Evolutionary conservation across 805 yeast genomes (phyloP).

Genomic region (Osmozyma mogii): DNA sequence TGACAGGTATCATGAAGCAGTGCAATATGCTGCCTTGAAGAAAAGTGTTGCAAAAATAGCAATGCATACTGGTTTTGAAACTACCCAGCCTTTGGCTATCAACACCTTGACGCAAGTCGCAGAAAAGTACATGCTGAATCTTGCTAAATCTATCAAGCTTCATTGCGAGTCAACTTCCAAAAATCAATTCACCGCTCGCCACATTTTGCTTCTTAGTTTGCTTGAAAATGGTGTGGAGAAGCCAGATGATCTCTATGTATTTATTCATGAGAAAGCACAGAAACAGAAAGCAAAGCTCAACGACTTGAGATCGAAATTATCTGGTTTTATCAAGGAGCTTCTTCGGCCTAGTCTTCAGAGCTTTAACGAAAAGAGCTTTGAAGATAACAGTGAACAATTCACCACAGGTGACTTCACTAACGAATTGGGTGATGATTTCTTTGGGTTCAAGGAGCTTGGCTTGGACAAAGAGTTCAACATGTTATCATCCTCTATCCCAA

Average conservation of each 20-base stretch:
- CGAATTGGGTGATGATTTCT: slow-evolving; percentile 94
- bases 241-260: slow-evolving; percentile 67
- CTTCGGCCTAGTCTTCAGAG: slow-evolving; percentile 76
- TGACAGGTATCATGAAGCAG: slow-evolving; percentile 49
- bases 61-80: slow-evolving; percentile 90
- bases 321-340: slow-evolving; percentile 66
- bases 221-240: slow-evolving; percentile 82
- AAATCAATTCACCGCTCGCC: slow-evolving; percentile 31
- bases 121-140: slow-evolving; percentile 66
- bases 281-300: slow-evolving; percentile 62
- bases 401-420: slow-evolving; percentile 90
- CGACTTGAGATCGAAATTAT: slow-evolving; percentile 61
- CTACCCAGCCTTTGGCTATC: slow-evolving; percentile 69
- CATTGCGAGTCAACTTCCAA: slow-evolving; percentile 59
- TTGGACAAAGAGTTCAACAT: slow-evolving; percentile 86
- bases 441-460: slow-evolving; percentile 93
- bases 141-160: slow-evolving; percentile 61
- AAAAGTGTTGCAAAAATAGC: slow-evolving; percentile 68
- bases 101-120: slow-evolving; percentile 78
- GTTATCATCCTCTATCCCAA: slow-evolving; percentile 77
- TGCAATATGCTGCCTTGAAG: slow-evolving; percentile 59
- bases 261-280: slow-evolving; percentile 62
- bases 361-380: slow-evolving; percentile 68
- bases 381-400: slow-evolving; percentile 89
- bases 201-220: slow-evolving; percentile 53